Base-by-base conservation (phyloP, 371 early-diverging fungal genomes). In the Mortierella sp. region DNA sequence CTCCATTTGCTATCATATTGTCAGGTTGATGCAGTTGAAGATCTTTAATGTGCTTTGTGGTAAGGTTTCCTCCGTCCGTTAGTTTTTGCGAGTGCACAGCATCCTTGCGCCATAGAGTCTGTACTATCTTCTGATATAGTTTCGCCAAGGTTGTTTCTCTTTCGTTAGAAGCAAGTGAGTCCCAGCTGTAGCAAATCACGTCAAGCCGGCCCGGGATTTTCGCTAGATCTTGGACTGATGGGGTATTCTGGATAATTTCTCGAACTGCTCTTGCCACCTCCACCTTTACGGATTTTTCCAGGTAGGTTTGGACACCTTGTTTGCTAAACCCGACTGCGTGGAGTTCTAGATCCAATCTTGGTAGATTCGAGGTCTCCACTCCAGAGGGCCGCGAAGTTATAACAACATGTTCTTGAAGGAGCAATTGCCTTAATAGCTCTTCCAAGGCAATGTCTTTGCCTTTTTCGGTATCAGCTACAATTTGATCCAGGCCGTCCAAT, bases 371-470 rank as follows among this genome's bases (percentile, higher is more conserved):
- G 19, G 31, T 28, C 19, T 70, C 61, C 43, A 64, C 12, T 9
- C 71, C 65, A 4, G 71, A 70, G 53, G 71, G 71, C 56, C 71
- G 26, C 0, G 72, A 72, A n/a, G 72, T 72, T 42, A 72, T 55
- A 29, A 72, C 29, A 23, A 71, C 61, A 1, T 64, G 53, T 23
- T 58, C 29, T 31, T 71, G 71, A 0, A 0, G 0, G 53, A 72
- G 61, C 6, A 72, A 56, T 12, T 2, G 10, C 28, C 2, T 35
- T 8, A 72, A 13, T 4, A 72, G 61, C 37, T 28, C 5, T 35
- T 1, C 29, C 45, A 72, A 17, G 43, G 54, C 43, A 8, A 34
- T 47, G 4, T 40, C 66, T 5, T 37, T 42, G 2, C 42, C 66
- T 6, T 32, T 1, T 3, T 55, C 28, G 1, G 32, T 13, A 53